Evolutionary conservation across 2,329 filamentous ascomycete genomes (phyloP), one percentile per base, ranked within the genome.

Genomic region (Leptographium galeiforme): DNA sequence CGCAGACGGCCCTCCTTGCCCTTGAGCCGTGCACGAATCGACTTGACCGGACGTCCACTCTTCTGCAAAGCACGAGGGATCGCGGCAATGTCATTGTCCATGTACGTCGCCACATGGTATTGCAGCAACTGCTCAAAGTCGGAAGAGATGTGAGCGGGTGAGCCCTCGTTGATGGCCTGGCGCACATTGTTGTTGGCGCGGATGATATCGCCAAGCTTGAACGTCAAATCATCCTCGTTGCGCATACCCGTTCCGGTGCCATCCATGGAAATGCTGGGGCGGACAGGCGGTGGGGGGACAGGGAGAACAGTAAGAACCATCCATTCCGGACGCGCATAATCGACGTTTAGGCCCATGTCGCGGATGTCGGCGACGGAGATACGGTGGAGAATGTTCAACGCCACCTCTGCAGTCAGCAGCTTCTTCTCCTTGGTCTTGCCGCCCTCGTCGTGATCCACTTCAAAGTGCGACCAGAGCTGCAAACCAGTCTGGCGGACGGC

Each of bases 1-100:
- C 93, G 85, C 30, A 99, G 81, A 76, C 93, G 89, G 61, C 93
- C 93, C 67, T 99, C 93, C 72, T 99, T 99, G 58, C 94, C 94
- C 82, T 99, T 99, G 67, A 99, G 77, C 70, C 93, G 90, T 57
- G 89, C 89, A 62, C 94, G 87, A 60, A 98, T 95, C 16, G 93
- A 89, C 73, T 98, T 98, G 61, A 98, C 86, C 1, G 94, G 90
- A 64, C 94, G 84, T 48, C 94, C 94, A 54, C 89, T 95, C 75
- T 98, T 98, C 65, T 98, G 94, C 64, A 97, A 76, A 3, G 93
- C 91, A 62, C 93, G 89, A 3, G 93, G 93, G 62, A 94, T 84
- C 50, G 91, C 90, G 58, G 94, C 93, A 69, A 97, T 96, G 67
- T 98, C 91, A 63, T 98, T 99, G 70, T 98, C 93, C 94, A 99